Evolutionary conservation across 306 rosid genomes (phyloP).

Genomic region (Benincasa hispida): DNA sequence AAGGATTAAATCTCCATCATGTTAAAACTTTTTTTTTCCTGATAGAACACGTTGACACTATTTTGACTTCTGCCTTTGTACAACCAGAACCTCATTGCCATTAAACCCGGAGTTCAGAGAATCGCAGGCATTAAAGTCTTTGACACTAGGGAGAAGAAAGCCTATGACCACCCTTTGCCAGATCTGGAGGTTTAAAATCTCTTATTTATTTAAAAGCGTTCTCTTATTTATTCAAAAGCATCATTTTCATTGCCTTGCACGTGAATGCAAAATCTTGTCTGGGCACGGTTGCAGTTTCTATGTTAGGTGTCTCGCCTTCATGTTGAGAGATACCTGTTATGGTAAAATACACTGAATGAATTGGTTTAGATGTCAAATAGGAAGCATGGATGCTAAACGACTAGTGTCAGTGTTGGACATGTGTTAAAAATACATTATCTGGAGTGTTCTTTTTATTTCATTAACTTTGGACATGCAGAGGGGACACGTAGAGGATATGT

Average conservation of each 20-base stretch:
- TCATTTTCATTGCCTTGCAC: not conserved
- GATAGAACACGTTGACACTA: not conserved
- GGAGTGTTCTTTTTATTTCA: not conserved
- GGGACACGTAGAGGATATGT: not conserved
- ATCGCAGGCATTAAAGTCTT: slow-evolving; percentile 68
- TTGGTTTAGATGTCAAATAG: not conserved
- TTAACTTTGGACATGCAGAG: not conserved
- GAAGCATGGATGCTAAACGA: not conserved
- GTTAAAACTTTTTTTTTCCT: not conserved
- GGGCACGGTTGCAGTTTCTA: not conserved
- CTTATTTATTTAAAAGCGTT: not conserved
- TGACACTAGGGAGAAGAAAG: slow-evolving; percentile 55
- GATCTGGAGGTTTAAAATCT: slow-evolving; percentile 70
- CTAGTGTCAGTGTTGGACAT: not conserved
- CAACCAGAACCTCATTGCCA: slow-evolving; percentile 78
- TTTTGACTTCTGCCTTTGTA: slow-evolving; percentile 6
- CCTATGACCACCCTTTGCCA: slow-evolving; percentile 68
- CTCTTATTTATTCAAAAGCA: not conserved
- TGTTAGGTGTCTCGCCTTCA: not conserved
- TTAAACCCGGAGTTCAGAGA: slow-evolving; percentile 89
- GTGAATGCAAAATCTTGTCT: not conserved
- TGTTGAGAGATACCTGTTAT: not conserved
- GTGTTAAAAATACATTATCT: not conserved
- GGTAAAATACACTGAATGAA: not conserved
- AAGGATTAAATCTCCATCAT: not conserved